Percentiles rank a stretch among this genome's conserved stretches.
Conservation (phyloP, 441 rosid species). For the Sinapis alba region DNA sequence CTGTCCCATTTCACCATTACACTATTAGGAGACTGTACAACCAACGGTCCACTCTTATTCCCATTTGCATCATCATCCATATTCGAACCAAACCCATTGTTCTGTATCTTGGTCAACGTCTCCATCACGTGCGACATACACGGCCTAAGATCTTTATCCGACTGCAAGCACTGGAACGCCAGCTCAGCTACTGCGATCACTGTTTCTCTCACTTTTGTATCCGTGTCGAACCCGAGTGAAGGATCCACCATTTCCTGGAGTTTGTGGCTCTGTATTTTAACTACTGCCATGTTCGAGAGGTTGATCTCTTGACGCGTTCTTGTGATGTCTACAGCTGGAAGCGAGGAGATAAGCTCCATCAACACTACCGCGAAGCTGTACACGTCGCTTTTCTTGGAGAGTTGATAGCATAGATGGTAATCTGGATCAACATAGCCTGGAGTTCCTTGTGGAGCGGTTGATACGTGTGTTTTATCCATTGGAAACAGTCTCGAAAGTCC, state of each 20-base stretch:
- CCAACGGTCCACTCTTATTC: slow-evolving; percentile 41
- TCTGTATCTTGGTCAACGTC: slow-evolving; percentile 49
- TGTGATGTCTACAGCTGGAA: slow-evolving; percentile 89
- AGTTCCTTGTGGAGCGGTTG: slow-evolving; percentile 36
- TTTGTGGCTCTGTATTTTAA: slow-evolving; percentile 62
- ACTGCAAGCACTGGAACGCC: slow-evolving; percentile 81
- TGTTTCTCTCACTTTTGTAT: slow-evolving; percentile 47
- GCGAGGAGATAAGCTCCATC: slow-evolving; percentile 79
- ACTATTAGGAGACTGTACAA: slow-evolving; percentile 52
- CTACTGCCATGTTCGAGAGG: slow-evolving; percentile 73
- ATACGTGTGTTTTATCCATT: slow-evolving; percentile 57
- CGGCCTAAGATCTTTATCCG: slow-evolving; percentile 77
- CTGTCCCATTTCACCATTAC: slow-evolving; percentile 64
- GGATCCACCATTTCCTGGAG: slow-evolving; percentile 69
- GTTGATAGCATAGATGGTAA: slow-evolving; percentile 62
- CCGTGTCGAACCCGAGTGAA: slow-evolving; percentile 63
- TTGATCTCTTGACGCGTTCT: slow-evolving; percentile 82
- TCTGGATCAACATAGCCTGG: slow-evolving; percentile 64
- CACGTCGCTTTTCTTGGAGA: slow-evolving; percentile 89
- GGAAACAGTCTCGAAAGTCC: slow-evolving; percentile 83
- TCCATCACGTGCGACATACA: slow-evolving; percentile 59
- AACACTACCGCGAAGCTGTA: slow-evolving; percentile 92
- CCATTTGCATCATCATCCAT: slow-evolving; percentile 43
- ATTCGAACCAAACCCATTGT: slow-evolving; percentile 25
- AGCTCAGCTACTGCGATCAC: slow-evolving; percentile 72